These are phyloP conservation scores for Aspergillus indologenus DNA, from an alignment of 495 filamentous ascomycete genomes.

Conservation along the genomic window DNA sequence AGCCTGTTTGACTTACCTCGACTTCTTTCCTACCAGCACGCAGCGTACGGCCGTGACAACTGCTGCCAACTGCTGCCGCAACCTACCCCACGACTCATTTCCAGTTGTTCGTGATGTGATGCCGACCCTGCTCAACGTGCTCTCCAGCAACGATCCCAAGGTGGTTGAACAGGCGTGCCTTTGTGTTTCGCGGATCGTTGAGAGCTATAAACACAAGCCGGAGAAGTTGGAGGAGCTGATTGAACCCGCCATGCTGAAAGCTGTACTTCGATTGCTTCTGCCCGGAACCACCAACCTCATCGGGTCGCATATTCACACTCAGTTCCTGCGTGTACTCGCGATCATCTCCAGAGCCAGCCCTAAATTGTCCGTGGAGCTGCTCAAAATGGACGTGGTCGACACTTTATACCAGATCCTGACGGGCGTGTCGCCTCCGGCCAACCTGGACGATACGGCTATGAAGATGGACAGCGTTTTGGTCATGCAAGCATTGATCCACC, in stretches of 20 bases:
- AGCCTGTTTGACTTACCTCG: slow-evolving; percentile 88
- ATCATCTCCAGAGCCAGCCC: slow-evolving; percentile 88
- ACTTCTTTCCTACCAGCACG: slow-evolving; percentile 97
- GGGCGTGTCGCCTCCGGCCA: slow-evolving; percentile 85
- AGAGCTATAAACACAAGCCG: slow-evolving; percentile 88
- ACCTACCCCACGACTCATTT: slow-evolving; percentile 91
- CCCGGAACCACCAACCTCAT: slow-evolving; percentile 96
- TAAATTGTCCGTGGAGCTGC: slow-evolving; percentile 77
- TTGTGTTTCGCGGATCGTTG: slow-evolving; percentile 94
- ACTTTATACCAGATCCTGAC: slow-evolving; percentile 98
- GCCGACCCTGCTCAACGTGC: slow-evolving; percentile 86
- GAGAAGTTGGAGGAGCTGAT: slow-evolving; percentile 89
- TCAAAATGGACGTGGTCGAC: slow-evolving; percentile 97
- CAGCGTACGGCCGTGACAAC: slow-evolving; percentile 96
- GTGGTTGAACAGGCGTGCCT: slow-evolving; percentile 96
- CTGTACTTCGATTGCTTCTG: slow-evolving; percentile 83
- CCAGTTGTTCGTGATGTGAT: slow-evolving; percentile 86
- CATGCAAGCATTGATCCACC: slow-evolving; percentile 97
- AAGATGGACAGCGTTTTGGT: slow-evolving; percentile 97
- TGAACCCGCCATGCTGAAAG: slow-evolving; percentile 78
- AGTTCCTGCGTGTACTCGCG: slow-evolving; percentile 87
- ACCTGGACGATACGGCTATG: slow-evolving; percentile 72
- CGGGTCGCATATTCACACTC: slow-evolving; percentile 91
- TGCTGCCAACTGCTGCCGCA: slow-evolving; percentile 96
- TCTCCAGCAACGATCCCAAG: slow-evolving; percentile 88